Evolutionary conservation across 139 green algal species (phyloP).

Genomic region (Chlamydomonas incerta): DNA sequence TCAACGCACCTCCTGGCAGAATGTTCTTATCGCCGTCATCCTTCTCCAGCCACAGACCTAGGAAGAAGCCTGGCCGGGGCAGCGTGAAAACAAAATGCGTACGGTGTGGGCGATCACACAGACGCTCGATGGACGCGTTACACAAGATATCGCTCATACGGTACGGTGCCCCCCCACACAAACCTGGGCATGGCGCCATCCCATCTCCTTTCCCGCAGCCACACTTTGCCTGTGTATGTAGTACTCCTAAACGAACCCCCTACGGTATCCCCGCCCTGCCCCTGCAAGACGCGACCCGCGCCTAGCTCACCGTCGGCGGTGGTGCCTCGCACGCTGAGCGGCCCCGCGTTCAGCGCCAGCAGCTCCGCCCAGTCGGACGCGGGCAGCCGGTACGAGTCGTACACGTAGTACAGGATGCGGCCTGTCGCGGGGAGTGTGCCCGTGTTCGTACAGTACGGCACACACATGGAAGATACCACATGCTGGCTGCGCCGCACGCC

Average conservation of each 20-base stretch:
- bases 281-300: background rate
- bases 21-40: conserved; percentile 43
- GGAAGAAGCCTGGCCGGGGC: conserved; percentile 45
- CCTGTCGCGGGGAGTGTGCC: background rate
- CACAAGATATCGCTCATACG: too few relatives aligned
- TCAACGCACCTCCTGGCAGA: conserved; percentile 24
- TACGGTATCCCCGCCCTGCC: too few relatives aligned
- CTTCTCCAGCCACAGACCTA: conserved; percentile 53
- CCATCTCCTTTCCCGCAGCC: too few relatives aligned
- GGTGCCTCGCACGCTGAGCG: conserved; percentile 48
- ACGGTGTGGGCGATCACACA: too few relatives aligned
- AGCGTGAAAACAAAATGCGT: too few relatives aligned
- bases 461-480: too few relatives aligned
- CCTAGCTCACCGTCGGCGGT: conserved; percentile 35
- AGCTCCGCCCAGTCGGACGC: conserved; percentile 54
- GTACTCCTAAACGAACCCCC: too few relatives aligned
- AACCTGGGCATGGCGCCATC: background rate
- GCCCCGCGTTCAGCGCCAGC: conserved; percentile 17
- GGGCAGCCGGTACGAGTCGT: conserved; percentile 61
- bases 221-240: too few relatives aligned
- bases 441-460: too few relatives aligned
- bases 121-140: too few relatives aligned
- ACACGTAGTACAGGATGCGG: conserved; percentile 47
- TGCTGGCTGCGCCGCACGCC: too few relatives aligned
- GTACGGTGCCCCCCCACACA: too few relatives aligned